Evolutionary conservation across 2,329 filamentous ascomycete species (phyloP).

Genomic region (Nemania sp.): DNA sequence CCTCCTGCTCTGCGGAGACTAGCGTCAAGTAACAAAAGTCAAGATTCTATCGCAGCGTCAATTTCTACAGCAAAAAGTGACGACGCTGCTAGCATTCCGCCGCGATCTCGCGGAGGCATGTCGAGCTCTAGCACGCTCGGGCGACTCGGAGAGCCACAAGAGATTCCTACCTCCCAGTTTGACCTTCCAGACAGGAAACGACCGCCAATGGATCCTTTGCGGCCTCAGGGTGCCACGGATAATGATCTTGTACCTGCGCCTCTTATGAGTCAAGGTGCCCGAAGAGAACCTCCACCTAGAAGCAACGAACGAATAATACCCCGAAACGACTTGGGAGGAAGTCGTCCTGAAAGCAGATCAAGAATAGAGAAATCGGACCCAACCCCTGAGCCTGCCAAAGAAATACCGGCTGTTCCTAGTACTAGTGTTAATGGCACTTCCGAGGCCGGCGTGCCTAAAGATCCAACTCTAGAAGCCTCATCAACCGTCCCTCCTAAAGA

Average conservation of each 20-base stretch:
- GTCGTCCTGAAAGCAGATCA: slow-evolving; percentile 51
- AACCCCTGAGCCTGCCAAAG: slow-evolving; percentile 36
- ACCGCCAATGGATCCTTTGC: slow-evolving; percentile 73
- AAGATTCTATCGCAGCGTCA: slow-evolving; percentile 67
- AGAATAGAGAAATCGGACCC: slow-evolving; percentile 52
- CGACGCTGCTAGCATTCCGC: slow-evolving; percentile 62
- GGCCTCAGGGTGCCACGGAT: slow-evolving; percentile 61
- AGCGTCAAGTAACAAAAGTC: slow-evolving; percentile 65
- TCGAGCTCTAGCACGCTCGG: slow-evolving; percentile 55
- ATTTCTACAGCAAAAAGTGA: slow-evolving; percentile 62
- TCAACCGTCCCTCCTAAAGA: slow-evolving; percentile 48
- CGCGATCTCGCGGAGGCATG: slow-evolving; percentile 66
- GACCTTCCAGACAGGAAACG: slow-evolving; percentile 72
- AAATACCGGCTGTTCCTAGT: slow-evolving; percentile 28
- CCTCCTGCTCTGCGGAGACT: slow-evolving; percentile 60
- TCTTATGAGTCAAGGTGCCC: slow-evolving; percentile 63
- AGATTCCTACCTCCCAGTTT: slow-evolving; percentile 53
- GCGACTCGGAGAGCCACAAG: slow-evolving; percentile 54
- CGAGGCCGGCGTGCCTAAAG: slow-evolving; percentile 42
- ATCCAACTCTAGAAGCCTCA: slow-evolving; percentile 47
- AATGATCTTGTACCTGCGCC: slow-evolving; percentile 69
- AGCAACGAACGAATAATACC: slow-evolving; percentile 63
- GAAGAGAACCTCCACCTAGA: slow-evolving; percentile 64
- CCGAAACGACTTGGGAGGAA: slow-evolving; percentile 58
- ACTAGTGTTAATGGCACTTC: slow-evolving; percentile 39